Evolutionary conservation across 495 filamentous ascomycete species (phyloP).

Genomic region (Staphylotrichum tortipilum): DNA sequence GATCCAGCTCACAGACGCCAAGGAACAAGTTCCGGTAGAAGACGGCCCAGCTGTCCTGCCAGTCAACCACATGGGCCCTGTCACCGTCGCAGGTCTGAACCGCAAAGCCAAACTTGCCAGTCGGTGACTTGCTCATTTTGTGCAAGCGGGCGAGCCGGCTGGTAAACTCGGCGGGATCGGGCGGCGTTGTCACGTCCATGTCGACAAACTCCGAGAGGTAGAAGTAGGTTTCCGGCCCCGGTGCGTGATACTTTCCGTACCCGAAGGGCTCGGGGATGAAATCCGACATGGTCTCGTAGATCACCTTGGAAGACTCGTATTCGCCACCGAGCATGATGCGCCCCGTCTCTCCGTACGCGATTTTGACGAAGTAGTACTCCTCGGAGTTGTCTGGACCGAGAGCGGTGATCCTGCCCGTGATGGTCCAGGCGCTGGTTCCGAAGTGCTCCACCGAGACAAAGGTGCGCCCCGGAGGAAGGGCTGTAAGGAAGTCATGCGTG

Average conservation of each 20-base stretch:
- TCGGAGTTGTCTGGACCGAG: not conserved
- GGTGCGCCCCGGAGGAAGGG: not conserved
- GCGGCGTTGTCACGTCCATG: conserved; percentile 2
- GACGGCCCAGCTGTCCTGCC: conserved; percentile 18
- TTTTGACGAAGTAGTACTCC: conserved; percentile 1
- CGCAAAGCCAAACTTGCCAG: conserved; percentile 15
- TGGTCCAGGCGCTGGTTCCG: not conserved
- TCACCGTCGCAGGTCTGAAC: conserved; percentile 15
- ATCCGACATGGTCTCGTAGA: conserved; percentile 12
- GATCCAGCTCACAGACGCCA: conserved; percentile 8
- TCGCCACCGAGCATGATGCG: conserved; percentile 18
- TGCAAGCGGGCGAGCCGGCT: conserved; percentile 8
- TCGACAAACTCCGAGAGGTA: conserved; percentile 16
- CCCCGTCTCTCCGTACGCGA: not conserved
- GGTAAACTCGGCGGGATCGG: conserved; percentile 6
- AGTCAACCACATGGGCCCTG: conserved; percentile 5
- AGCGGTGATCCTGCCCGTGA: not conserved
- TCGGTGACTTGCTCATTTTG: conserved; percentile 9
- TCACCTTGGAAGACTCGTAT: conserved; percentile 2
- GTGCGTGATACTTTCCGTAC: conserved; percentile 8
- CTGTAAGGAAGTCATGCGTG: too few relatives aligned
- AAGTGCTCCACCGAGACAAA: not conserved
- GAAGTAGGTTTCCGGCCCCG: conserved; percentile 11
- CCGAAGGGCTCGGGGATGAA: conserved; percentile 12
- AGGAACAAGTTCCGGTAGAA: conserved; percentile 19